Evolutionary conservation across 1,284 basidiomycete species (phyloP).

Genomic region (Ustilago lituana): DNA sequence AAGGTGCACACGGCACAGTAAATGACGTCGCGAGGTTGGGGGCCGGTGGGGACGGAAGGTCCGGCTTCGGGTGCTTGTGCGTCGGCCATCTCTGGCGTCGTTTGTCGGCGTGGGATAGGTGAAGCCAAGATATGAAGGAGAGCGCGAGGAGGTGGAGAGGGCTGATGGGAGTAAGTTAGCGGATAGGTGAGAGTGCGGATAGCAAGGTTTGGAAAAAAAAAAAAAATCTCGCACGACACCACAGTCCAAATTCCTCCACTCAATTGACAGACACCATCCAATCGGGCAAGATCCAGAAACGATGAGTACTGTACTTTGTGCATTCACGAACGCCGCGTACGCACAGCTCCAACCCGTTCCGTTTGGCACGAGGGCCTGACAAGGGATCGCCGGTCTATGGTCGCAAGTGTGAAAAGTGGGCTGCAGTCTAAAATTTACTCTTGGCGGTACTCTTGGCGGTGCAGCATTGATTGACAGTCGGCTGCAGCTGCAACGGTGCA

Average conservation of each 20-base stretch:
- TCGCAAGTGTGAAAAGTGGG: too few species aligned
- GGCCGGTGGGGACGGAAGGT: slow-evolving; percentile 34
- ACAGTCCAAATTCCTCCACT: slow-evolving; percentile 1
- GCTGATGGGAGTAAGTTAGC: too few species aligned
- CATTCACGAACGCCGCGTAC: too few species aligned
- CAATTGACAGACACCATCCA: too few species aligned
- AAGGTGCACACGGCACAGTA: slow-evolving; percentile 65
- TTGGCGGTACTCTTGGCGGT: too few species aligned
- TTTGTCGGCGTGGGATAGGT: background rate
- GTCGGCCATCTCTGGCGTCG: slow-evolving; percentile 25
- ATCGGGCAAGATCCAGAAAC: background rate
- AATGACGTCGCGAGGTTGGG: slow-evolving; percentile 44
- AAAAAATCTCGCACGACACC: slow-evolving; percentile 37
- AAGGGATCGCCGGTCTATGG: slow-evolving; percentile 1
- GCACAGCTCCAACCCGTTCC: too few species aligned
- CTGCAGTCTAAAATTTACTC: background rate
- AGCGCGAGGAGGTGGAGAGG: background rate
- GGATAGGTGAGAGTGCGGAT: background rate
- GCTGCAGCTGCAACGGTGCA: slow-evolving; percentile 6
- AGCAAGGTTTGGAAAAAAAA: background rate
- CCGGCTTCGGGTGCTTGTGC: slow-evolving; percentile 34
- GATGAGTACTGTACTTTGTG: too few species aligned
- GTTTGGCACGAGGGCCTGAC: background rate
- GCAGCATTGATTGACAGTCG: slow-evolving; percentile 1
- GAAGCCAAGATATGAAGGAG: too few species aligned